Percentiles rank a stretch among this genome's conserved stretches.
Evolutionary conservation across 2,329 filamentous ascomycete species (phyloP).

Genomic region (Pseudogymnoascus sp.): DNA sequence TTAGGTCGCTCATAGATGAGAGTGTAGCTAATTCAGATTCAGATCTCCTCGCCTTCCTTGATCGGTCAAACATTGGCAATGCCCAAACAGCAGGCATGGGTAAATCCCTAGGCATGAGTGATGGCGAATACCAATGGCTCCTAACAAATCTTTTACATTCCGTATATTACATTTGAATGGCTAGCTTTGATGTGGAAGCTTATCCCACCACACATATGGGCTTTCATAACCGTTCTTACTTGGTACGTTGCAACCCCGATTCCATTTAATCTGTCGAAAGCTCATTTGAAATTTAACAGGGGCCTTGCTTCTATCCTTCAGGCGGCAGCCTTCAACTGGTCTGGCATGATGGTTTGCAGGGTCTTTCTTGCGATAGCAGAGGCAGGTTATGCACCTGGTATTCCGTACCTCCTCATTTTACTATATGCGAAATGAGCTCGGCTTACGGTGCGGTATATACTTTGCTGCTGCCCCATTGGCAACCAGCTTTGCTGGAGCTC

Average conservation of each 20-base stretch:
- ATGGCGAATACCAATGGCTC: conserved; percentile 34
- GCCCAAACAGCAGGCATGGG: conserved; percentile 45
- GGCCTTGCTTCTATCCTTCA: conserved; percentile 26
- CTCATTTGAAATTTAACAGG: neutral
- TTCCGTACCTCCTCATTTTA: conserved; percentile 39
- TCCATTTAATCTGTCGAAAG: neutral
- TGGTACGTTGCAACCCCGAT: neutral
- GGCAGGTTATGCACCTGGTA: conserved; percentile 34
- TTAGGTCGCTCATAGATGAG: neutral
- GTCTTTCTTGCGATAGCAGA: conserved; percentile 37
- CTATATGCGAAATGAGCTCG: conserved; percentile 50
- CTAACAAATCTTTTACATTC: conserved; percentile 32
- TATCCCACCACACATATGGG: conserved; percentile 31
- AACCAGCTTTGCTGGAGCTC: conserved; percentile 59
- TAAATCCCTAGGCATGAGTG: conserved; percentile 37
- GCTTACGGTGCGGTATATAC: conserved; percentile 61
- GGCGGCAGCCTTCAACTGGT: conserved; percentile 28
- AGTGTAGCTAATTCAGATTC: neutral
- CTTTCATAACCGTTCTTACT: conserved; percentile 12
- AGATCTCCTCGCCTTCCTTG: conserved; percentile 40
- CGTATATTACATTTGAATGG: conserved; percentile 34
- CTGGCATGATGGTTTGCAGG: conserved; percentile 31
- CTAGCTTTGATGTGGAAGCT: conserved; percentile 32
- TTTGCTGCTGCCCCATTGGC: conserved; percentile 56
- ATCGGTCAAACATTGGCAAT: conserved; percentile 45